Base-by-base conservation (phyloP, 2,329 filamentous ascomycete species). In the Ophiostoma triangulosporum region DNA sequence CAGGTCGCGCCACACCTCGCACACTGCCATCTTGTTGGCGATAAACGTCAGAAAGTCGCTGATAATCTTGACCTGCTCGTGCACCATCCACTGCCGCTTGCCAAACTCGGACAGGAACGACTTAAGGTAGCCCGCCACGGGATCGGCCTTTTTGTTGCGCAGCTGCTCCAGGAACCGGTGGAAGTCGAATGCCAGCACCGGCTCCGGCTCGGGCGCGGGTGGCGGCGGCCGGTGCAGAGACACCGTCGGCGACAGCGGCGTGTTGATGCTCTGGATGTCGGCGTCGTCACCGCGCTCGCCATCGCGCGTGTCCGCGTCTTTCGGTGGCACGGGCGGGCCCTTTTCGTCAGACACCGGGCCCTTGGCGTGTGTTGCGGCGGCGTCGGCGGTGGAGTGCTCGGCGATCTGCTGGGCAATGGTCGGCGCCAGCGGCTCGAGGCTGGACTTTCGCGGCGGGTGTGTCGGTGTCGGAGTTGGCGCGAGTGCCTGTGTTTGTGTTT, bases 41-140 rank as follows among this genome's bases (percentile, higher is more conserved):
- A 98, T 98, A 63, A 98, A 98, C 45, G 89, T 83, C 48, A 98
- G 73, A 61, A 98, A 98, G 66, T 98, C 94, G 60, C 88, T 82
- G 57, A 98, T 95, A 58, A 98, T 97, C 70, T 98, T 98, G 65
- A 97, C 93, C 67, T 98, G 93, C 69, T 98, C 93, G 65, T 98
- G 93, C 6, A 96, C 93, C 87, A 95, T 95, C 93, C 93, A 98
- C 68, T 97, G 93, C 61, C 90, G 88, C 72, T 97, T 98, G 33
- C 83, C 88, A 68, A 98, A 98, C 66, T 98, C 94, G 49, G 81
- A 82, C 29, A 98, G 71, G 63, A 98, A 98, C 0, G 93, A 97
- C 59, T 94, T 87, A 46, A 98, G 75, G 64, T 96, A 98, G 59
- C 91, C 86, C 5, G 94, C 94, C 2, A 98, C 91, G 1, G 94